These are phyloP conservation scores for Myriangium duriaei DNA, from an alignment of 2,329 filamentous ascomycete species.

Conservation along the genomic window DNA sequence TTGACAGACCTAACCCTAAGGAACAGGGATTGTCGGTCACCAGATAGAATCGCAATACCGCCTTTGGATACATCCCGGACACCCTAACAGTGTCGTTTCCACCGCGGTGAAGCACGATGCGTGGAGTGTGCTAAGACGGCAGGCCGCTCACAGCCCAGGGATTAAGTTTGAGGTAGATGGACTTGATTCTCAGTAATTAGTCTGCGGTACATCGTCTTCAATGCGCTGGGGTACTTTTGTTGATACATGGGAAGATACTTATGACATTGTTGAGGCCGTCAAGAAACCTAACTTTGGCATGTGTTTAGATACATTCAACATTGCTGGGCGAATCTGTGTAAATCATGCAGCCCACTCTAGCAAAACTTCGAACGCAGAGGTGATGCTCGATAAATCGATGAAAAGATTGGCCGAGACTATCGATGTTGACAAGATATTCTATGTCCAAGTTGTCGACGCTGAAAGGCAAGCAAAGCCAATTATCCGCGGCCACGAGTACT, in stretches of 20 bases:
- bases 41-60: too few relatives aligned
- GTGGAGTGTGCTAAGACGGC: too few relatives aligned
- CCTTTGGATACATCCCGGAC: too few relatives aligned
- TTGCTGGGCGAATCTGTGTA: constrained; percentile 57
- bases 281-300: constrained; percentile 53
- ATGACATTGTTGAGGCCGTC: constrained; percentile 2
- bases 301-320: constrained; percentile 69
- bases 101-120: too few relatives aligned
- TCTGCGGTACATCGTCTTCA: too few relatives aligned
- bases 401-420: neutral
- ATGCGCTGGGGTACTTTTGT: constrained; percentile 4
- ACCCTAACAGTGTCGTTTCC: too few relatives aligned
- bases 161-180: too few relatives aligned
- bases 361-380: constrained; percentile 40
- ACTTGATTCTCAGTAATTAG: too few relatives aligned
- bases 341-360: constrained; percentile 48
- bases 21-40: too few relatives aligned
- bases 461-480: constrained; percentile 34
- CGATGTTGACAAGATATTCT: constrained; percentile 13
- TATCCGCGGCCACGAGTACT: constrained; percentile 38
- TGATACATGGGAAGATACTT: constrained; percentile 6
- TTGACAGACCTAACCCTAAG: too few relatives aligned
- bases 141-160: too few relatives aligned
- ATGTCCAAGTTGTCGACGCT: constrained; percentile 22
- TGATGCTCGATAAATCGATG: neutral